Evolutionary conservation across 371 early-diverging fungal species (phyloP).

Genomic region (Nosema muscidifuracis): DNA sequence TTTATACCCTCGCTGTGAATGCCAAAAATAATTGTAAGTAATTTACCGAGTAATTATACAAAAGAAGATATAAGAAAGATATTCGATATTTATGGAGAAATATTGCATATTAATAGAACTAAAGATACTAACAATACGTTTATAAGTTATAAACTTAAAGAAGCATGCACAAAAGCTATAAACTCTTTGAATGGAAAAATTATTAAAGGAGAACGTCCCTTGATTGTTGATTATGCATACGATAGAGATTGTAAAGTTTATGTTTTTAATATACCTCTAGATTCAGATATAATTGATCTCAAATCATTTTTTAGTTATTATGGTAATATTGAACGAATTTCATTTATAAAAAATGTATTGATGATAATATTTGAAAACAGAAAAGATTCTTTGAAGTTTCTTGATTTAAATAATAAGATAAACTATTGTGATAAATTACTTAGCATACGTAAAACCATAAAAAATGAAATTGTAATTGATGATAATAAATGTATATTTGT

Average conservation of each 20-base stretch:
- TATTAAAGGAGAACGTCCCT: not conserved
- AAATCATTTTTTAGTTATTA: constrained; percentile 27
- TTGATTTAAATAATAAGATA: constrained; percentile 25
- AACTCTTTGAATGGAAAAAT: constrained; percentile 11
- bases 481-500: constrained; percentile 22
- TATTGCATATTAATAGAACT: constrained; percentile 1
- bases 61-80: constrained; percentile 18
- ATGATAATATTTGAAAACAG: constrained; percentile 21
- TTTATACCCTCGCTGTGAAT: constrained; percentile 6
- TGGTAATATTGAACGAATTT: constrained; percentile 5
- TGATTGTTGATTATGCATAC: constrained; percentile 25
- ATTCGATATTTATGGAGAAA: constrained; percentile 22
- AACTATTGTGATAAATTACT: not conserved
- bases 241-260: constrained; percentile 23
- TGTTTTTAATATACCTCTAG: constrained; percentile 20
- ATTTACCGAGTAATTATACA: constrained; percentile 28
- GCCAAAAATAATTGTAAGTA: constrained; percentile 40
- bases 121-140: constrained; percentile 1
- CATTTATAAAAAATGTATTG: constrained; percentile 1
- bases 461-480: not conserved
- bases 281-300: constrained; percentile 11
- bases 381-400: constrained; percentile 12
- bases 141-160: not conserved
- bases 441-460: not conserved
- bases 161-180: constrained; percentile 18